A percentile compares a stretch with the other conserved stretches of the same genome.
Evolutionary conservation across 805 yeast genomes (phyloP).

Genomic region (Ogataea parapolymorpha): DNA sequence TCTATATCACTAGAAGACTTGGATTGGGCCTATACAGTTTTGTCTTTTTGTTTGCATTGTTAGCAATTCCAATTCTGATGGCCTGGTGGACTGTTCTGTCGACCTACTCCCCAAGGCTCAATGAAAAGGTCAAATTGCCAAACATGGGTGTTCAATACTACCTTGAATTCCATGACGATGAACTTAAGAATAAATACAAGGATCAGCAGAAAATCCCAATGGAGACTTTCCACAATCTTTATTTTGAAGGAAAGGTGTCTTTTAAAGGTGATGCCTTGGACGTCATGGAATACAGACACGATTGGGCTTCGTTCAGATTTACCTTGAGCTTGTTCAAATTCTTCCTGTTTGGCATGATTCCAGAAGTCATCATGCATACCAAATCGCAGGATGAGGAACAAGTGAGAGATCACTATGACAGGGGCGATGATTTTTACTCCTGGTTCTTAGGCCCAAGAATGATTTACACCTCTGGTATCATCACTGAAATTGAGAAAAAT

Average conservation of each 20-base stretch:
- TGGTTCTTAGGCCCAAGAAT: conserved; percentile 94
- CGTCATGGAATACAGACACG: conserved; percentile 81
- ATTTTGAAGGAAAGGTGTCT: conserved; percentile 76
- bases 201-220: conserved; percentile 81
- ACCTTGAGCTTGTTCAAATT: conserved; percentile 73
- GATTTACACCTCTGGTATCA: conserved; percentile 88
- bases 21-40: conserved; percentile 71
- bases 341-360: conserved; percentile 84
- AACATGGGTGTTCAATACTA: conserved; percentile 75
- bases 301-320: conserved; percentile 83
- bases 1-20: conserved; percentile 56
- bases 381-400: conserved; percentile 95
- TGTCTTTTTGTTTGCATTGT: conserved; percentile 52
- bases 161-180: conserved; percentile 76
- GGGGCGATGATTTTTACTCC: conserved; percentile 92
- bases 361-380: conserved; percentile 89
- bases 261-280: conserved; percentile 88
- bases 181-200: conserved; percentile 60
- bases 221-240: conserved; percentile 89
- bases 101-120: conserved; percentile 74
- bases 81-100: conserved; percentile 81
- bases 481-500: conserved; percentile 63
- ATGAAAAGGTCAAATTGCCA: conserved; percentile 74
- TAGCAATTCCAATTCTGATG: conserved; percentile 69
- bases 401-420: conserved; percentile 92